Percentiles rank a stretch among this genome's conserved stretches.
phyloP scores from a whole-genome alignment of 1,284 basidiomycete genomes.

The Malassezia cuniculi region DNA sequence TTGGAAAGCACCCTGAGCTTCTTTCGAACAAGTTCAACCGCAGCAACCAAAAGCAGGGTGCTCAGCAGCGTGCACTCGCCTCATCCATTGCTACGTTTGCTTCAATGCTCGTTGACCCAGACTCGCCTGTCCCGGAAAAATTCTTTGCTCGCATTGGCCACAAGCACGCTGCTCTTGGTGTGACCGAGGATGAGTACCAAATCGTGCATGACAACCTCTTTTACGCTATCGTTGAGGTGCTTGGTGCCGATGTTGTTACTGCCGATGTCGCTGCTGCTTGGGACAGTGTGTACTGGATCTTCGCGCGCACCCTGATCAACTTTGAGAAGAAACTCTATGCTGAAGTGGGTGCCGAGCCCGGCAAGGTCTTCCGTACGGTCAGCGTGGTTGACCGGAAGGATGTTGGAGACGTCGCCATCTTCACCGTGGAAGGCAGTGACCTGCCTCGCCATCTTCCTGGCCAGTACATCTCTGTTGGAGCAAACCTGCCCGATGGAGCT shows the following conservation, averaged over 20 bases:
- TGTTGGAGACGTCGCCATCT: not conserved
- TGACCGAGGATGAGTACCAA: conserved; percentile 5
- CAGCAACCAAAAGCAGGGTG: conserved; percentile 8
- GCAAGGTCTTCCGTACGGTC: conserved; percentile 4
- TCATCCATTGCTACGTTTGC: conserved; percentile 9
- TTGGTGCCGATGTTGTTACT: conserved; percentile 9
- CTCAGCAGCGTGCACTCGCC: conserved; percentile 10
- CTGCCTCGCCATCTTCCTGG: conserved; percentile 6
- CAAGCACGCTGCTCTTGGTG: conserved; percentile 10
- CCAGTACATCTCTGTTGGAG: conserved; percentile 9
- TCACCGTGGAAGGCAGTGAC: conserved; percentile 3
- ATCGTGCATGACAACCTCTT: conserved; percentile 11
- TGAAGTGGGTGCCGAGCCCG: conserved; percentile 5
- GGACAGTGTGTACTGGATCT: conserved; percentile 10
- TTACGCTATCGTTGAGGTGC: conserved; percentile 5
- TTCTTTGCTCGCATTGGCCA: conserved; percentile 9
- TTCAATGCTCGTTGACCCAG: conserved; percentile 2
- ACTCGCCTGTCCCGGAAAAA: not conserved
- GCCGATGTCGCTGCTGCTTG: conserved; percentile 6
- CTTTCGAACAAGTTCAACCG: conserved; percentile 7
- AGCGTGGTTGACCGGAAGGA: conserved; percentile 1
- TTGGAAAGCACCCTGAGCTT: conserved; percentile 4
- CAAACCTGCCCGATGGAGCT: conserved; percentile 5
- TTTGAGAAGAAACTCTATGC: conserved; percentile 7
- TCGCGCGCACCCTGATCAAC: conserved; percentile 3